phyloP scores from a whole-genome alignment of 805 yeast species.

The Starmerella lactis-condensi region DNA sequence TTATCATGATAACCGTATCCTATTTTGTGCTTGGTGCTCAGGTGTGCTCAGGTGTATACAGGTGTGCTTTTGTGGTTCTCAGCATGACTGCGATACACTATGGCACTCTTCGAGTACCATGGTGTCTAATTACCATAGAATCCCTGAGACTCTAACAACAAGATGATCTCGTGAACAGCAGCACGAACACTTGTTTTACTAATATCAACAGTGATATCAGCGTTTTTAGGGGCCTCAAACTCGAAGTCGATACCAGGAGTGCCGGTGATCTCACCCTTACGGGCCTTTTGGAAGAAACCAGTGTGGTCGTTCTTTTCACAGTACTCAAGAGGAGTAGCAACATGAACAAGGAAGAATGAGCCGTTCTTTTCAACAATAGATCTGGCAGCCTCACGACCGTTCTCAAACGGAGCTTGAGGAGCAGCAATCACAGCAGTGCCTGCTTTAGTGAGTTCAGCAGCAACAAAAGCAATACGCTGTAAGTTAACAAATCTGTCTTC shows the following conservation, averaged over 20 bases:
- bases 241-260: constrained; percentile 31
- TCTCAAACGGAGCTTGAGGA: constrained; percentile 31
- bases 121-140: constrained; percentile 32
- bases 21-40: too few relatives aligned
- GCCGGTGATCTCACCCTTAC: constrained; percentile 31
- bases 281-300: constrained; percentile 32
- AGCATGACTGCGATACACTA: too few relatives aligned
- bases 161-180: constrained; percentile 55
- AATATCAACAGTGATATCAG: constrained; percentile 41
- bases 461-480: constrained; percentile 40
- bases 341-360: constrained; percentile 34
- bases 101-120: too few relatives aligned
- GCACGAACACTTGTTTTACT: constrained; percentile 41
- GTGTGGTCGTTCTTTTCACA: constrained; percentile 32
- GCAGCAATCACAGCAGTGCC: constrained; percentile 79
- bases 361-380: constrained; percentile 32
- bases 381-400: constrained; percentile 28
- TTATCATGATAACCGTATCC: too few relatives aligned
- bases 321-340: constrained; percentile 32
- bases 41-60: too few relatives aligned
- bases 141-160: constrained; percentile 64
- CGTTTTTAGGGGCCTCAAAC: constrained; percentile 32
- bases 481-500: constrained; percentile 26
- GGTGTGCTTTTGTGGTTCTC: too few relatives aligned
- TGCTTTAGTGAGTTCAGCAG: constrained; percentile 64